Base-by-base conservation (phyloP, 1,139 yeast genomes). In the Debaryomyces psychrophilus region DNA sequence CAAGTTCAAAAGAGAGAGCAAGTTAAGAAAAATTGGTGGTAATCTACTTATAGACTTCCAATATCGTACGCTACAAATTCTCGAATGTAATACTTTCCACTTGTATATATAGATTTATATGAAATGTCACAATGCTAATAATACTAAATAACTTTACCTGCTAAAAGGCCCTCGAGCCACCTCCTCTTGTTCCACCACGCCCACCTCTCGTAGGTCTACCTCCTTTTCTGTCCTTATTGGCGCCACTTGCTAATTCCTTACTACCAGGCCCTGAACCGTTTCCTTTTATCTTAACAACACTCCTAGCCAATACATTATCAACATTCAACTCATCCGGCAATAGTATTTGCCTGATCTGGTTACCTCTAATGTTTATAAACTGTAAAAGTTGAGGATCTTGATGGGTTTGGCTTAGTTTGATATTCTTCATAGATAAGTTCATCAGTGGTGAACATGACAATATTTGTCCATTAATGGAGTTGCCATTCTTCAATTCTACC, bases 401-500 rank as follows among this genome's bases (percentile, higher is more conserved):
- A 60, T 84, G 81, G 51, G 77, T 83, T 50, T 82, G 79, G 25
- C 87, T 82, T 81, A 86, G 82, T 60, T 86, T 88, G 47, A 90
- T 95, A 54, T 87, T 88, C 56, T 88, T 85, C 55, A 93, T 68
- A 5, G 92, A 83, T 37, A 95, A 83, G 68, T 93, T 93, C 99
- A 93, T 93, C 55, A 88, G 82, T 28, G 97, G 97, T 4, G 96
- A 79, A 37, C 95, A 96, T 5, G 92, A 82, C 37, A 88, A 80
- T 35, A 93, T 59, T 50, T 71, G 75, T 1, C 80, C 81, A 49
- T 67, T 67, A 25, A 73, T 67, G 11, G 74, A 65, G 48, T 65
- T 67, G 27, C 98, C 98, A 65, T 93, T 90, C 65, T 93, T 93
- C 60, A 93, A 74, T 63, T 93, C 99, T 22, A 93, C 89, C 45